These are phyloP conservation scores for Amborella trichopoda DNA, from an alignment of 164 flowering plant species.

Conservation along the genomic window DNA sequence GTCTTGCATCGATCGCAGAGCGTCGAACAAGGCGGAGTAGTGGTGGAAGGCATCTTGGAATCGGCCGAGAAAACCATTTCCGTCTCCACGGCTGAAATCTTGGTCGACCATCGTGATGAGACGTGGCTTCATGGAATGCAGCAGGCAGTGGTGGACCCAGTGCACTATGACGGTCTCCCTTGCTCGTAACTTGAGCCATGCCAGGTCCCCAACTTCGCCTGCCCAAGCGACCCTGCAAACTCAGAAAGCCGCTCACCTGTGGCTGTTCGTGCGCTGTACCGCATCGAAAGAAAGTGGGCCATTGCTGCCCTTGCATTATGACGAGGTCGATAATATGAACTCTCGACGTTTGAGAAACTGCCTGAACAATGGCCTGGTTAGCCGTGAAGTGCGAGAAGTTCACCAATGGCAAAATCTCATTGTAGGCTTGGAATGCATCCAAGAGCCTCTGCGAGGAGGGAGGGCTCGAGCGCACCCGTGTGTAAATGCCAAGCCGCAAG, in stretches of 20 bases:
- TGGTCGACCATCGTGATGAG: slow-evolving; percentile 75
- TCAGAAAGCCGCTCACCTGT: slow-evolving; percentile 74
- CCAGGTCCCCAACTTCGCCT: slow-evolving; percentile 51
- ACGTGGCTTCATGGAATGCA: slow-evolving; percentile 64
- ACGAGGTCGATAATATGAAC: slow-evolving; percentile 86
- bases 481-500: slow-evolving; percentile 40
- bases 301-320: slow-evolving; percentile 93
- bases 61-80: slow-evolving; percentile 55
- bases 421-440: slow-evolving; percentile 61
- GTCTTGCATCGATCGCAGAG: slow-evolving; percentile 61
- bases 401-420: slow-evolving; percentile 57
- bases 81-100: slow-evolving; percentile 60
- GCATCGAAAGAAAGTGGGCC: slow-evolving; percentile 93
- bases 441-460: slow-evolving; percentile 36
- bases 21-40: slow-evolving; percentile 91
- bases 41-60: slow-evolving; percentile 88
- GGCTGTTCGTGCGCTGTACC: slow-evolving; percentile 52
- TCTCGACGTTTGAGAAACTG: slow-evolving; percentile 45
- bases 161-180: slow-evolving; percentile 61
- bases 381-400: slow-evolving; percentile 93
- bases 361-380: slow-evolving; percentile 81
- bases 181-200: slow-evolving; percentile 27
- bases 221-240: slow-evolving; percentile 69
- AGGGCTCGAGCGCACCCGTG: slow-evolving; percentile 29
- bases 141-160: slow-evolving; percentile 85